Percentiles rank a stretch among this genome's conserved stretches.
phyloP scores from a whole-genome alignment of 2,329 filamentous ascomycete species.

The Ramichloridium luteum region DNA sequence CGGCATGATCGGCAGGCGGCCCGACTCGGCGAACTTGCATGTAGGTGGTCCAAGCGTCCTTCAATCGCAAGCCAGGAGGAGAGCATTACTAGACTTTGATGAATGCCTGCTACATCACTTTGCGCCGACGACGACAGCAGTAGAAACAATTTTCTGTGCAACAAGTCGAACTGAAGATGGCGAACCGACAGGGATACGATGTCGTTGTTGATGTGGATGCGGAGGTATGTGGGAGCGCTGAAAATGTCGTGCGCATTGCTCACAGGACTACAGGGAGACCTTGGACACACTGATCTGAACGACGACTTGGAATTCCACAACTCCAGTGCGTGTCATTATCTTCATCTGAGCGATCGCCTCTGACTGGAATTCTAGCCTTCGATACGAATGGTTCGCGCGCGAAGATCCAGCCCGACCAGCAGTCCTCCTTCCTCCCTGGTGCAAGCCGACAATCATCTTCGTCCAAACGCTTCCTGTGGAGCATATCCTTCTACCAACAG shows the following conservation, averaged over 20 bases:
- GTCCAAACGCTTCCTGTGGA: conserved; percentile 81
- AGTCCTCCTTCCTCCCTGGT: conserved; percentile 26
- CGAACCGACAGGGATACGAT: conserved; percentile 71
- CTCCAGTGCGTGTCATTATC: conserved; percentile 45
- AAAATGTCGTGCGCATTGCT: conserved; percentile 2
- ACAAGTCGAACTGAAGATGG: no score
- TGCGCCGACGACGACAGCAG: no score
- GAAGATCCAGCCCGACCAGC: conserved; percentile 34
- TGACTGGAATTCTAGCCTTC: conserved; percentile 16
- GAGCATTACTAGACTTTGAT: no score
- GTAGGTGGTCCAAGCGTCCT: no score
- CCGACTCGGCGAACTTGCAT: no score
- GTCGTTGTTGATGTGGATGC: conserved; percentile 96
- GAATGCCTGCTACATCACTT: no score
- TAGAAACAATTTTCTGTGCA: no score
- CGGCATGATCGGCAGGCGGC: no score
- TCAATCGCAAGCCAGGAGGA: no score
- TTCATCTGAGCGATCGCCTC: conserved; percentile 2
- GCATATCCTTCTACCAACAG: conserved; percentile 84
- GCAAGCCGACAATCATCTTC: conserved; percentile 15
- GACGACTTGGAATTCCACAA: conserved; percentile 98
- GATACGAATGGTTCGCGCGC: conserved; percentile 31
- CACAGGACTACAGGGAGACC: conserved; percentile 58
- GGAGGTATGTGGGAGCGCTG: conserved; percentile 50
- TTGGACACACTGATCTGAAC: conserved; percentile 95